A percentile compares a stretch with the other conserved stretches of the same genome.
Evolutionary conservation across 2,329 filamentous ascomycete genomes (phyloP).

Genomic region (Apiospora koreana): DNA sequence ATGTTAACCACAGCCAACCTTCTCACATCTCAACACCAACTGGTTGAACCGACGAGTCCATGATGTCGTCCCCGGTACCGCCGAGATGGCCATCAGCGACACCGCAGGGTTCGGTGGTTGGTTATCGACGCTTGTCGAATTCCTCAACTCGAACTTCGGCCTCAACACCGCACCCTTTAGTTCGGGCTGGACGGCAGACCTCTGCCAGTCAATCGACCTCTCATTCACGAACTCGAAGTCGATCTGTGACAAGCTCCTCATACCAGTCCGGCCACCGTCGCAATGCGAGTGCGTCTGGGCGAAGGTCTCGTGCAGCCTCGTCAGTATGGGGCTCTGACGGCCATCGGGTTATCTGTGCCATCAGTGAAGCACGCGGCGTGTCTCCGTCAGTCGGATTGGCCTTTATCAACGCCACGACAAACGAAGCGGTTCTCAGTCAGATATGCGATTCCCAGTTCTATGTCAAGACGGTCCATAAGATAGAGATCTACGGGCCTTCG

Average conservation of each 20-base stretch:
- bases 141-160: slow-evolving; percentile 19
- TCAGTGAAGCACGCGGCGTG: slow-evolving; percentile 85
- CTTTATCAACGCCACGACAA: slow-evolving; percentile 83
- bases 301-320: slow-evolving; percentile 43
- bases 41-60: background rate
- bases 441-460: slow-evolving; percentile 94
- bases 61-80: slow-evolving; percentile 10
- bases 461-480: slow-evolving; percentile 82
- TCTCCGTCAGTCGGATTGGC: slow-evolving; percentile 82
- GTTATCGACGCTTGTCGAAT: slow-evolving; percentile 15
- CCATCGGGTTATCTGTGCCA: slow-evolving; percentile 82
- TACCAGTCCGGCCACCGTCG: slow-evolving; percentile 21
- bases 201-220: slow-evolving; percentile 30
- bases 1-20: background rate
- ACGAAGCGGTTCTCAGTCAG: slow-evolving; percentile 83
- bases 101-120: slow-evolving; percentile 11
- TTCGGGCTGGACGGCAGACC: slow-evolving; percentile 21
- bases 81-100: slow-evolving; percentile 17
- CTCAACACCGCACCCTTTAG: slow-evolving; percentile 21
- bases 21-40: background rate
- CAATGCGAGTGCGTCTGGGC: slow-evolving; percentile 40
- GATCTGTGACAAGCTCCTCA: slow-evolving; percentile 30
- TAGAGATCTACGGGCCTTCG: slow-evolving; percentile 77
- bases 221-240: slow-evolving; percentile 22
- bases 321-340: slow-evolving; percentile 49